Percentiles rank a stretch among this genome's conserved stretches.
Conservation (phyloP, 306 rosid genomes). For the Quercus rubra region DNA sequence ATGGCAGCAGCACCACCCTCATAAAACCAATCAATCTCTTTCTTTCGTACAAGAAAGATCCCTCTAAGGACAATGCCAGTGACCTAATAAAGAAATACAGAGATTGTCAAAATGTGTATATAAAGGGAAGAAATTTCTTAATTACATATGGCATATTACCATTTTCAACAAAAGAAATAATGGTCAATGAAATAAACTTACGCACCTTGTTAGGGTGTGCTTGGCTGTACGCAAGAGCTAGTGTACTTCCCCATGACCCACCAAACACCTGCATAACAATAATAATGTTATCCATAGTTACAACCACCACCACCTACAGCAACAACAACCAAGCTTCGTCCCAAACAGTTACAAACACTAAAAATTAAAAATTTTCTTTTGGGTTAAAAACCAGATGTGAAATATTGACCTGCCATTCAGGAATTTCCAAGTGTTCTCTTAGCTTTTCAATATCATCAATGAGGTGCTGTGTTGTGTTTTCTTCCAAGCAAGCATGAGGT, state of each 20-base stretch:
- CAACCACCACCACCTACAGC: not conserved
- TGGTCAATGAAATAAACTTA: conserved; percentile 14
- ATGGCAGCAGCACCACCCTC: conserved; percentile 97
- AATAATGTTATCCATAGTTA: conserved; percentile 8
- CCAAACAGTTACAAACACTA: not conserved
- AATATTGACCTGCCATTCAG: conserved; percentile 85
- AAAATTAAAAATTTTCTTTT: conserved; percentile 1
- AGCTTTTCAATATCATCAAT: conserved; percentile 85
- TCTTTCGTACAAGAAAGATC: conserved; percentile 83
- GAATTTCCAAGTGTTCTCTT: conserved; percentile 80
- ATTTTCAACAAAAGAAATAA: not conserved
- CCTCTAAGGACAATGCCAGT: conserved; percentile 88
- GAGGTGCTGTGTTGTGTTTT: conserved; percentile 93
- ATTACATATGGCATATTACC: conserved; percentile 8
- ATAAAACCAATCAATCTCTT: conserved; percentile 98
- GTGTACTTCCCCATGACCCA: conserved; percentile 98
- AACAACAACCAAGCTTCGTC: not conserved
- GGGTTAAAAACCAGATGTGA: conserved; percentile 12
- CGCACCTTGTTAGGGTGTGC: conserved; percentile 85
- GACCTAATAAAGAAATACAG: conserved; percentile 56
- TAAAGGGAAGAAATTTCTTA: conserved; percentile 11
- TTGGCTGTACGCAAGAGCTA: conserved; percentile 91
- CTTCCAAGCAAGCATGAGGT: conserved; percentile 93
- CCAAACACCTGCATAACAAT: conserved; percentile 75
- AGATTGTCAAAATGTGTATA: conserved; percentile 13